Base-by-base conservation (phyloP, 2,329 filamentous ascomycete species). In the Bertia moriformis region DNA sequence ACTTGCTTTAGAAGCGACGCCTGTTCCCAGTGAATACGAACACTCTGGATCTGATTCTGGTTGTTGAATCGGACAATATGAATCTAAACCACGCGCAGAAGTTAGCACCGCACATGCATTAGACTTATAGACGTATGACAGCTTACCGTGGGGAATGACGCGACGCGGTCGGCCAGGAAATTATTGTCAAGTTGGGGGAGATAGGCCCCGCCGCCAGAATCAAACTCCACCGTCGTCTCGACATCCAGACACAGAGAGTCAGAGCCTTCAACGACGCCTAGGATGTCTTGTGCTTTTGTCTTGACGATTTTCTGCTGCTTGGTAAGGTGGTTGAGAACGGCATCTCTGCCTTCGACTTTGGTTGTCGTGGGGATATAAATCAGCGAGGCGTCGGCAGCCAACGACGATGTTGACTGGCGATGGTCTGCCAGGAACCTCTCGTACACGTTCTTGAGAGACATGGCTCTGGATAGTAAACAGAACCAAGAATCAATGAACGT, bases 121-220 rank as follows among this genome's bases (percentile, higher is more conserved):
- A 35, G 32, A 17, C 12, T 35, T 35, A n/a, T n/a, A n/a, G n/a
- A n/a, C n/a, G n/a, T n/a, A n/a, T n/a, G 15, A 35, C 10, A 35
- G 17, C 15, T 14, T 35, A 35, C 32, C 32, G 15, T 12, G 15
- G 32, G 32, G 10, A 35, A 17, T 14, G 32, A 10, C 15, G 15
- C 32, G 32, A 17, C 15, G 12, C 32, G 32, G 32, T 35, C 32
- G 32, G 32, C 32, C 32, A 35, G 32, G 32, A 35, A 35, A 35
- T 35, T 35, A 17, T 35, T 15, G 32, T 35, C 32, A 7, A 35
- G 15, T 7, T 7, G 17, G 32, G 32, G 32, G 10, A 35, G 15
- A 35, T 35, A 35, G 15, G 32, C 32, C 32, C 32, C 32, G 32
- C 32, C 32, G 12, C 32, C 32, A 7, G 10, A 10, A 13, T 10